Evolutionary conservation across 2,329 filamentous ascomycete species (phyloP), one percentile per base, ranked within the genome.

Genomic region (Aspergillus awamori): DNA sequence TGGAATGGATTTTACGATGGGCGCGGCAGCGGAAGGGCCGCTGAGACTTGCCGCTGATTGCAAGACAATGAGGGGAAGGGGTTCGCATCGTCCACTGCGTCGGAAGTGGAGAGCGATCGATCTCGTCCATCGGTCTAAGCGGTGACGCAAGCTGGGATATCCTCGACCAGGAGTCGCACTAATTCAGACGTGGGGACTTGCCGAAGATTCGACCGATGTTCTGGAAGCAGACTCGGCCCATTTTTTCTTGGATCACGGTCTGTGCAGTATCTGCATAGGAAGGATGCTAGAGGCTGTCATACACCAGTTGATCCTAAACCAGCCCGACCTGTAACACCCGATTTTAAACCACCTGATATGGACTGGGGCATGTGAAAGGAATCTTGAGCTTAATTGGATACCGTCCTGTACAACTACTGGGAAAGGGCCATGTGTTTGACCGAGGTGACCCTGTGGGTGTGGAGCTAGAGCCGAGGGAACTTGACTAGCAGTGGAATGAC

Each of bases 1-100:
- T 81, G 26, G 79, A 80, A 71, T 81, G 78, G 77, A 71, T 79
- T 60, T 61, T 78, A 53, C 72, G 69, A 63, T 76, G 72, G 73
- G 65, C 70, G 64, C 70, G 71, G 57, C 73, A 72, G 63, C 72
- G 69, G 36, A 68, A 67, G 47, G 65, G 59, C 61, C 65, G 66
- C 58, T 56, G 41, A 56, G 33, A 56, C n/a, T 10, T 36, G 33
- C 33, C 11, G 26, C 43, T 5, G 5, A 22, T 6, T 30, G 17
- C 17, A 10, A 38, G 17, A 20, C 26, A 26, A 39, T 39, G 13
- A 11, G 41, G 43, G 39, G 39, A 11, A 20, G 33, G 11, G 2
- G 6, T 36, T 6, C 33, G 11, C 33, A 28, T 30, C 4, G 13
- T 56, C 24, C 39, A 49, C 62, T 60, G 57, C 60, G 48, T 57